These are phyloP conservation scores for Saccharomyces hybrid DNA, from an alignment of 1,139 yeast genomes.

Conservation along the genomic window DNA sequence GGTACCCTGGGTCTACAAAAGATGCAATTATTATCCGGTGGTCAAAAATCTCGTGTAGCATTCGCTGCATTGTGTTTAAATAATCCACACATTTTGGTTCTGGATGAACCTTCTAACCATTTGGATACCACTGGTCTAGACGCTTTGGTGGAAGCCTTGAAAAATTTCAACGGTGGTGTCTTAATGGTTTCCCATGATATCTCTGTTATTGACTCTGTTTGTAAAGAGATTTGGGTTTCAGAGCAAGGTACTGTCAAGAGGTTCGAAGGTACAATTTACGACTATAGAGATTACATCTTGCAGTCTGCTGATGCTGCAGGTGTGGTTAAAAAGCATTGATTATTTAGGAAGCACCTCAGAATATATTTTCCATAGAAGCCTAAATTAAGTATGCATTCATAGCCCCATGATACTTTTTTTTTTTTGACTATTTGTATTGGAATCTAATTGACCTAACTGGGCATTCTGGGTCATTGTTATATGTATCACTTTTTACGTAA, in stretches of 20 bases:
- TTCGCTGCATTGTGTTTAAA: constrained; percentile 89
- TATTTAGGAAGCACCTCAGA: background rate
- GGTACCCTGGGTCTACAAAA: constrained; percentile 90
- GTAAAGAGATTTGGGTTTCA: constrained; percentile 93
- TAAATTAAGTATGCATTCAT: background rate
- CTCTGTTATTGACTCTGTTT: constrained; percentile 74
- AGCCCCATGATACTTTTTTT: background rate
- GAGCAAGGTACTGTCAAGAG: constrained; percentile 74
- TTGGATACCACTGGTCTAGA: constrained; percentile 97
- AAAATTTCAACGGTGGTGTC: constrained; percentile 86
- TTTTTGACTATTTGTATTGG: background rate
- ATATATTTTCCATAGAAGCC: background rate
- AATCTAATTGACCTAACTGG: background rate
- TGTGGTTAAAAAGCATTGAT: constrained; percentile 73
- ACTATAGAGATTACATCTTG: constrained; percentile 82
- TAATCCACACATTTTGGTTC: constrained; percentile 84
- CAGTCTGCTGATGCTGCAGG: constrained; percentile 74
- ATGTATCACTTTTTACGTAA: background rate
- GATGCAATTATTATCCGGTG: constrained; percentile 87
- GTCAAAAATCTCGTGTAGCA: constrained; percentile 97
- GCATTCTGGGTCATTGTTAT: background rate
- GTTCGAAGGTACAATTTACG: constrained; percentile 79
- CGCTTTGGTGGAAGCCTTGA: constrained; percentile 84
- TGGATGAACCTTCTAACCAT: constrained; percentile 98
- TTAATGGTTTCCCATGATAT: constrained; percentile 98